These are phyloP conservation scores for Lepiota brunneoincarnata DNA, from an alignment of 768 basidiomycete species.

Conservation along the genomic window DNA sequence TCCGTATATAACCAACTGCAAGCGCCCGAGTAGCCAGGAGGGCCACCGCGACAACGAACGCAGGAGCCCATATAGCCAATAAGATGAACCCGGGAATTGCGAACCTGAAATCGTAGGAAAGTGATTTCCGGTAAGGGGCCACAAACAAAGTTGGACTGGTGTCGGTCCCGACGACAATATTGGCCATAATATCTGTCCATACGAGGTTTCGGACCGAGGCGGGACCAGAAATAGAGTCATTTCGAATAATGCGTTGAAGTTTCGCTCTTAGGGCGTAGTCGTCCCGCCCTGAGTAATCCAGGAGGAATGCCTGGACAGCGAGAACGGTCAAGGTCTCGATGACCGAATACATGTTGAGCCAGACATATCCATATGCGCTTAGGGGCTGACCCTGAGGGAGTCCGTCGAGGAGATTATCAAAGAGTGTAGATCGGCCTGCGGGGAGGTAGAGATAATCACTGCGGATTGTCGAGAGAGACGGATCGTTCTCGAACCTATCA, in stretches of 20 bases:
- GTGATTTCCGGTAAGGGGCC: background rate
- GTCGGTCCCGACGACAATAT: background rate
- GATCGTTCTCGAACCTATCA: background rate
- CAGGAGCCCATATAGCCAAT: background rate
- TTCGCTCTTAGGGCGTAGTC: background rate
- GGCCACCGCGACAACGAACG: background rate
- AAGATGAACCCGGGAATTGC: slow-evolving; percentile 1
- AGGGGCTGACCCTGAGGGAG: background rate
- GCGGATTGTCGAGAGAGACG: background rate
- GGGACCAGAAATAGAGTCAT: background rate
- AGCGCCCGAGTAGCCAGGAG: background rate
- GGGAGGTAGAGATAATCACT: background rate
- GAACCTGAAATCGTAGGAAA: background rate
- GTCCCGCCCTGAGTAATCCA: background rate
- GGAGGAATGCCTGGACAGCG: too few species aligned
- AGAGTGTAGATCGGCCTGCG: too few species aligned
- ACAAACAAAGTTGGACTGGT: background rate
- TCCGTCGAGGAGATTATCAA: background rate
- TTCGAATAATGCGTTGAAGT: background rate
- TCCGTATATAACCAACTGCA: background rate
- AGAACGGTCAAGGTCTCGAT: too few species aligned
- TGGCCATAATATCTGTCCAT: background rate
- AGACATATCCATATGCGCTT: background rate
- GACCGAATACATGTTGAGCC: background rate
- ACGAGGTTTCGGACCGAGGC: background rate